These are phyloP conservation scores for Talaromyces liani DNA, from an alignment of 495 filamentous ascomycete genomes.

Conservation along the genomic window DNA sequence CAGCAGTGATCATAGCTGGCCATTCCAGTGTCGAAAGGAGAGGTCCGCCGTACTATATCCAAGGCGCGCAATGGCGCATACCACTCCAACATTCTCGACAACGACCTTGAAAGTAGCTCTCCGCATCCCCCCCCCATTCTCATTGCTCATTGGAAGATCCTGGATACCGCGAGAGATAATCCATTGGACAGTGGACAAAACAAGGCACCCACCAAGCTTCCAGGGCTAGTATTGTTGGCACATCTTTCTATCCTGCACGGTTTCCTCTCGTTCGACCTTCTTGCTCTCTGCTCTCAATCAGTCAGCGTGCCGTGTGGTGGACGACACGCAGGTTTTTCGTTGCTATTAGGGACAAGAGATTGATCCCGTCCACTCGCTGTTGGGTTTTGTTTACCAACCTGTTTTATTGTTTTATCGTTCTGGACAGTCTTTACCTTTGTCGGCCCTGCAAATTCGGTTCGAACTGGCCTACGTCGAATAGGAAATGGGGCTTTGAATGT, in stretches of 20 bases:
- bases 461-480: background rate
- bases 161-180: background rate
- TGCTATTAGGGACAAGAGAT: background rate
- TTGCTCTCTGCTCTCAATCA: background rate
- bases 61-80: slow-evolving; percentile 1
- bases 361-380: background rate
- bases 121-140: background rate
- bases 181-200: background rate
- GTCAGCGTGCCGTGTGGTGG: background rate
- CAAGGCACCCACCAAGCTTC: background rate
- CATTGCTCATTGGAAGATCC: slow-evolving; percentile 2
- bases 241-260: background rate
- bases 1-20: background rate
- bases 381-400: background rate
- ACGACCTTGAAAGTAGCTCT: background rate
- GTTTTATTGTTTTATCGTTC: background rate
- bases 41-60: background rate
- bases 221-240: background rate
- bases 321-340: background rate
- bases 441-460: background rate
- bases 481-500: background rate
- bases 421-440: slow-evolving; percentile 3
- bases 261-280: background rate
- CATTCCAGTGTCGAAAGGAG: background rate
- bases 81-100: slow-evolving; percentile 7